A percentile compares a stretch with the other conserved stretches of the same genome.
Evolutionary conservation across 441 rosid genomes (phyloP).

Genomic region (Gossypium laxum): DNA sequence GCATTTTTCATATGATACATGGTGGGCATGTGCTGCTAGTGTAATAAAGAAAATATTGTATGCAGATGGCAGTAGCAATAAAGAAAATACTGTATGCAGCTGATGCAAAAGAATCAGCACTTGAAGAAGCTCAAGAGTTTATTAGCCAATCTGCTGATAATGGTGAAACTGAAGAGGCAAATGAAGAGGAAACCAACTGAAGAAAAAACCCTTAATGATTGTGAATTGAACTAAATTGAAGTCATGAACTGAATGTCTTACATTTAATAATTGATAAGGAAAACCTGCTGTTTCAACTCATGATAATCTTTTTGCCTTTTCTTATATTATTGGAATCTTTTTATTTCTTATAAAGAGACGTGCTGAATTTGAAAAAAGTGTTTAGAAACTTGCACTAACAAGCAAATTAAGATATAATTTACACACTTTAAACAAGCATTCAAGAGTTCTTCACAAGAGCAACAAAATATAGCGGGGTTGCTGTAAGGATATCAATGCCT

Average conservation of each 20-base stretch:
- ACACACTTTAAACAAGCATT: neutral
- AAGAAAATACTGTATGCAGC: conserved; percentile 82
- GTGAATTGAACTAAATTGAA: conserved; percentile 1
- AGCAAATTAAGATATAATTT: conserved; percentile 13
- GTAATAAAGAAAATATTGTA: neutral
- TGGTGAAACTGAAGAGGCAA: conserved; percentile 26
- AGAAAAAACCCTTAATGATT: neutral
- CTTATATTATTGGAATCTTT: no score
- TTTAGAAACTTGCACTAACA: neutral
- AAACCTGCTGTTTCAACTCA: neutral
- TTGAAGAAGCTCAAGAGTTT: conserved; percentile 73
- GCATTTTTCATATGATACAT: neutral
- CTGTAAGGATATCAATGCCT: conserved; percentile 12
- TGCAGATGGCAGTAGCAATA: conserved; percentile 68
- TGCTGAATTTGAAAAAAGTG: neutral
- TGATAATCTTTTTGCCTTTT: no score
- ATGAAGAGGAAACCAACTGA: conserved; percentile 12
- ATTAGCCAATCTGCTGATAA: conserved; percentile 28
- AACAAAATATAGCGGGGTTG: neutral
- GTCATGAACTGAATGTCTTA: neutral
- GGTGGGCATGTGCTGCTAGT: neutral
- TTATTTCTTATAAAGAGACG: no score
- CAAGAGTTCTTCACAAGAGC: neutral
- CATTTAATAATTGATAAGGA: neutral
- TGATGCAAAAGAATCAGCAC: conserved; percentile 66